Evolutionary conservation across 2,329 filamentous ascomycete genomes (phyloP), one percentile per base, ranked within the genome.

Genomic region (Metarhizium sp.): DNA sequence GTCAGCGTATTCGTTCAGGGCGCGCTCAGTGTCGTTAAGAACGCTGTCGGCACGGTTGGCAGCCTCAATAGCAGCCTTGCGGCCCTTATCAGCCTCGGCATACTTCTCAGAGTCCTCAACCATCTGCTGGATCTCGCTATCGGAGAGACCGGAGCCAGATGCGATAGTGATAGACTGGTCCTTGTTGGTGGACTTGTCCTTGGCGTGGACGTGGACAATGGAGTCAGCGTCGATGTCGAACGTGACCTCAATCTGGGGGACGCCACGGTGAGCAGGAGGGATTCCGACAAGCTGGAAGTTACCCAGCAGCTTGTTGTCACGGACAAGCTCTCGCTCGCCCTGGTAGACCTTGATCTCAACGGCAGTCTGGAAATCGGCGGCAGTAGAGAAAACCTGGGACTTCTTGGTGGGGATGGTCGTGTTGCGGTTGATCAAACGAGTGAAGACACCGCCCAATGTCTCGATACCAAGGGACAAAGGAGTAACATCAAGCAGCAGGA

Each of bases 341-440:
- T 97, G 92, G 88, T 86, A 97, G 61, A 97, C 92, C 88, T 97
- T 96, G 82, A 97, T 97, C 81, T 96, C 92, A 69, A 97, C 92
- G 64, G 92, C 92, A 60, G 90, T 95, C 82, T 97, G 92, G 88
- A 95, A 96, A 74, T 97, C 92, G 64, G 92, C 92, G 54, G 92
- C 92, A 52, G 92, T 97, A 55, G 92, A 96, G 85, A 97, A 97
- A 70, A 92, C 45, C 79, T 96, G 91, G 13, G 92, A 96, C 81
- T 97, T 97, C 87, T 96, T 96, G 78, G 92, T 97, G 56, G 92
- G 92, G 71, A 97, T 97, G 63, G 92, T 96, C 69, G 92, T 97
- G 84, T 97, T 97, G 67, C 92, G 90, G 86, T 95, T 96, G 81
- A 97, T 97, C 74, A 97, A 76, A 71, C 91, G 90, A 61, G 92